A percentile compares a stretch with the other conserved stretches of the same genome.
Conservation (phyloP, 768 basidiomycete species). For the Pilatotrama ljubarskyi region DNA sequence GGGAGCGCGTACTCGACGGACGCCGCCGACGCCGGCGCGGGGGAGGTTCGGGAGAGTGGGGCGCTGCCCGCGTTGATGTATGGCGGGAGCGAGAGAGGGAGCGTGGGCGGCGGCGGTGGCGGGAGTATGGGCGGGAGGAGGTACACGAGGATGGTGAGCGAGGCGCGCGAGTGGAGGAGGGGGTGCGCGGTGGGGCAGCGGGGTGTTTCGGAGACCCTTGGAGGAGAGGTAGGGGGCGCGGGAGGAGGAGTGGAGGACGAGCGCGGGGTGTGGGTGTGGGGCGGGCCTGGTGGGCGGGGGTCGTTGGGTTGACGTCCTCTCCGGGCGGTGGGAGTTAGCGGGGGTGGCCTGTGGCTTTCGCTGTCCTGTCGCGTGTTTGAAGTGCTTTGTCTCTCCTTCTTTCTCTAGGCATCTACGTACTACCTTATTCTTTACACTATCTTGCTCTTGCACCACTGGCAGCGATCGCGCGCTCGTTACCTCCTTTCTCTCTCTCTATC, state of each 20-base stretch:
- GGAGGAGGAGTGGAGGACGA: neutral
- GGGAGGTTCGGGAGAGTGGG: neutral
- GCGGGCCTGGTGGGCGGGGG: neutral
- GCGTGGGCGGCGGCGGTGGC: no score
- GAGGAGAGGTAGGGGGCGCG: neutral
- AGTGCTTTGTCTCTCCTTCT: neutral
- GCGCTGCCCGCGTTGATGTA: neutral
- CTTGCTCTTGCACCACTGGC: no score
- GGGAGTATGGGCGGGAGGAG: neutral
- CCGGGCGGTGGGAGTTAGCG: neutral
- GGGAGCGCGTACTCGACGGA: neutral
- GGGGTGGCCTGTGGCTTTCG: neutral
- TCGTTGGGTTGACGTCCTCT: neutral
- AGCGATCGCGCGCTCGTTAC: no score
- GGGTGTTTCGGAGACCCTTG: neutral
- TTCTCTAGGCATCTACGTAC: neutral
- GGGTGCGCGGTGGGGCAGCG: neutral
- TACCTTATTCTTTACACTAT: constrained; percentile 4
- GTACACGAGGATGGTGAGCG: constrained; percentile 9
- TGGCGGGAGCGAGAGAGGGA: no score
- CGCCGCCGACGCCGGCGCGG: neutral
- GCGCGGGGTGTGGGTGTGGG: constrained; percentile 12
- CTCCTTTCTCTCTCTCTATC: neutral
- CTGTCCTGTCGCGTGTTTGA: neutral
- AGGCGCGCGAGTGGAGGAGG: constrained; percentile 1